Base-by-base conservation (phyloP, 805 yeast species). In the Candida khao-thaluensis region DNA sequence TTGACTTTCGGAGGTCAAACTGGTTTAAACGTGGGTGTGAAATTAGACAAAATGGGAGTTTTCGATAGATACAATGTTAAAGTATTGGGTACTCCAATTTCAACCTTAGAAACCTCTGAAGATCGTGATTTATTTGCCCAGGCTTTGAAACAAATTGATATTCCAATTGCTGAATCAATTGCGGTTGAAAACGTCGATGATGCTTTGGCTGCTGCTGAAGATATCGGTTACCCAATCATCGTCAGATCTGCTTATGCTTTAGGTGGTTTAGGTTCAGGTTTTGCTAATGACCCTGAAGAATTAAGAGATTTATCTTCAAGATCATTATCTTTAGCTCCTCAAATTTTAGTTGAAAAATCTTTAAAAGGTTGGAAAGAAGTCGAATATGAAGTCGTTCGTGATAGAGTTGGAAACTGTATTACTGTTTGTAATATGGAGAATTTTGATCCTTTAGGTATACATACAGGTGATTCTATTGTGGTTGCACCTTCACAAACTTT, bases 291-390 rank as follows among this genome's bases (percentile, higher is more conserved):
- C 60, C 88, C 86, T 58, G 65, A 76, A 48, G 90, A 91, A 69
- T 77, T 91, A 57, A 79, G 80, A 62, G 84, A 91, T 68, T 75
- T 91, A 62, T 84, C 96, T 32, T 78, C 96, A 21, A 95, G 87
- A 66, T 86, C 96, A 1, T 73, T 91, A 47, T 81, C 95, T 18
- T 69, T 90, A 20, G 84, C 96, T 41, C 97, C 99, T 9, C 99
- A 91, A 71, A 95, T 91, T 41, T 75, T 91, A 49, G 93, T 91
- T 47, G 99, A 91, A 73, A 81, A 82, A 61, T 88, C 96, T 33
- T 86, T 91, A 95, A 93, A 93, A 72, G 99, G 99, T 49, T 91
- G 99, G 99, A 91, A 91, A 66, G 99, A 91, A 71, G 85, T 91
- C 54, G 99, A 91, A 71, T 91, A 91, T 66, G 99, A 91, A 69